Percentiles rank a stretch among this genome's conserved stretches.
Conservation (phyloP, 2,329 filamentous ascomycete genomes). For the Diplocarpon mali region DNA sequence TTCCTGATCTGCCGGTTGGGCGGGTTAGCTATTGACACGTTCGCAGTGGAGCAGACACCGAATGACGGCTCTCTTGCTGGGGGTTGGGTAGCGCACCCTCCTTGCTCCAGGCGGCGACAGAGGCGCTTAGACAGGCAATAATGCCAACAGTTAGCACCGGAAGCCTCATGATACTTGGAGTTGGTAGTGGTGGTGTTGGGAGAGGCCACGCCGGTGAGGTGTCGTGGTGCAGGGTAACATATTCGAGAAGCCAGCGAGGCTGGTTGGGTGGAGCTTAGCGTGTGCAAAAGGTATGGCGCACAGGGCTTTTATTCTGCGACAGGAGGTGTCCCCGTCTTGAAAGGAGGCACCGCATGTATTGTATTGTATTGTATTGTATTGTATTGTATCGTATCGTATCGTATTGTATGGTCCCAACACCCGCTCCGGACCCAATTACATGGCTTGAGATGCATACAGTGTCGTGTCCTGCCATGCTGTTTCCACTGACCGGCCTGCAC, state of each 20-base stretch:
- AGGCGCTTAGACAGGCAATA: slow-evolving; percentile 21
- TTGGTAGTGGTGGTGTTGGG: not conserved
- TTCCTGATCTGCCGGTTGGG: slow-evolving; percentile 64
- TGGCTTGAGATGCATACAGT: not conserved
- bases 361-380: too few species aligned
- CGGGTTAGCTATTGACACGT: slow-evolving; percentile 17
- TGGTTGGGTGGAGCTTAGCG: slow-evolving; percentile 1
- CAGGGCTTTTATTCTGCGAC: too few species aligned
- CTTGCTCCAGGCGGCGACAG: slow-evolving; percentile 29
- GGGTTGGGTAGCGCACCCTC: slow-evolving; percentile 23
- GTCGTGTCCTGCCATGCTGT: slow-evolving; percentile 12
- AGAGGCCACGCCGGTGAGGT: slow-evolving; percentile 12
- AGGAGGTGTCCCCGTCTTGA: too few species aligned
- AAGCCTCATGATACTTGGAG: slow-evolving; percentile 24
- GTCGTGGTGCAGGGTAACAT: too few species aligned
- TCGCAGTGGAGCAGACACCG: not conserved
- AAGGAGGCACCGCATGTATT: too few species aligned
- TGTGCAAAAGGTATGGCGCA: not conserved
- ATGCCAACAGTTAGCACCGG: slow-evolving; percentile 23
- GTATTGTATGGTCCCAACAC: too few species aligned
- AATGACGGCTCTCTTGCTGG: not conserved
- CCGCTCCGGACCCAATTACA: too few species aligned
- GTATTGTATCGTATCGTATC: too few species aligned
- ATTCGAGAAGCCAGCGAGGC: slow-evolving; percentile 10
- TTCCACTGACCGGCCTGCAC: slow-evolving; percentile 9